Conservation (phyloP, 2,329 filamentous ascomycete species). For the Cladosporium sp. region DNA sequence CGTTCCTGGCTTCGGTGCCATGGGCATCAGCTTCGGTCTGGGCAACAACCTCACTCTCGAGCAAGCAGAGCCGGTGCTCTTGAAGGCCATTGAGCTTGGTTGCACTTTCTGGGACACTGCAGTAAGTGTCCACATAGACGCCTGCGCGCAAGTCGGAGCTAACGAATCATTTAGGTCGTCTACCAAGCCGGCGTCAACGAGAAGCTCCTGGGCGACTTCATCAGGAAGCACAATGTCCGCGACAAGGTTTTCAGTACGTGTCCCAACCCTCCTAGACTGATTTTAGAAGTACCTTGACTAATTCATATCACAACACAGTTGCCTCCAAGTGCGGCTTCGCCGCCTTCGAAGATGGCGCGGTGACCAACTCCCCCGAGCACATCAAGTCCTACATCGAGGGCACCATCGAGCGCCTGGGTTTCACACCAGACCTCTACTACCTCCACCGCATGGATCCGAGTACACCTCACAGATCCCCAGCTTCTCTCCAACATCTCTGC, state of each 20-base stretch:
- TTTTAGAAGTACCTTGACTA: too few relatives aligned
- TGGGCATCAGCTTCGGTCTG: conserved; percentile 43
- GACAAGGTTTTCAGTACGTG: conserved; percentile 45
- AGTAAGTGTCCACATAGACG: neutral
- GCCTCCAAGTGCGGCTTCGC: conserved; percentile 45
- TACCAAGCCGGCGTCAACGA: conserved; percentile 46
- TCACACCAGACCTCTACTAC: conserved; percentile 40
- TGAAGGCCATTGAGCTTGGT: conserved; percentile 39
- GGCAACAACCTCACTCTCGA: conserved; percentile 39
- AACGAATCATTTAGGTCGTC: conserved; percentile 31
- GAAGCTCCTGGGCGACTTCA: conserved; percentile 46
- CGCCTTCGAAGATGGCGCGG: conserved; percentile 25
- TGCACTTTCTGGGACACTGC: conserved; percentile 27
- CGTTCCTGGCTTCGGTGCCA: conserved; percentile 44
- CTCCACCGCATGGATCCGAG: conserved; percentile 36
- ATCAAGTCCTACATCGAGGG: conserved; percentile 46
- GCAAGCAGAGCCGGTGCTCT: conserved; percentile 43
- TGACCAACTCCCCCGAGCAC: conserved; percentile 43
- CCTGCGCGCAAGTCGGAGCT: neutral
- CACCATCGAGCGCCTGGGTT: conserved; percentile 44
- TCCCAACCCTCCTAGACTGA: too few relatives aligned
- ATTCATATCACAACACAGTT: conserved; percentile 26
- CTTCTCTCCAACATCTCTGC: neutral
- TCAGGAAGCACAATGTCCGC: conserved; percentile 43
- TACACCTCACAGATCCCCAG: conserved; percentile 33